Conservation (phyloP, 345 rosid species). For the Bretschneidera sinensis region DNA sequence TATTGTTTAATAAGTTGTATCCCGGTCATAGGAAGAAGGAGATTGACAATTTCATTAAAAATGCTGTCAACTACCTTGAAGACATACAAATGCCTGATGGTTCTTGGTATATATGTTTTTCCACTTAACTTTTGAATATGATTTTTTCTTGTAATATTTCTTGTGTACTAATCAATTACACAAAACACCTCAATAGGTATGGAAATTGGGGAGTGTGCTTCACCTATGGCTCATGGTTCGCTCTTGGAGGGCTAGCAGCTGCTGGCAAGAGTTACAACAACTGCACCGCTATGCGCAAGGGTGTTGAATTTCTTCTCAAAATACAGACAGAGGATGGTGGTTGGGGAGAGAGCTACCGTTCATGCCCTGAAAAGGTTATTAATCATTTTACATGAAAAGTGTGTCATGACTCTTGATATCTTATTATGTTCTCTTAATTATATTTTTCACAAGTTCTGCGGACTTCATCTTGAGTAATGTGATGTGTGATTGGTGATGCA, state of each 20-base stretch:
- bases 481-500: no score
- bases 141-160: not conserved
- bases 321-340: slow-evolving; percentile 45
- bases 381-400: no score
- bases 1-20: slow-evolving; percentile 37
- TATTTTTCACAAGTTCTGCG: no score
- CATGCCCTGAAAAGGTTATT: no score
- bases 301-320: slow-evolving; percentile 37
- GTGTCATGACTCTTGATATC: no score
- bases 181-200: no score
- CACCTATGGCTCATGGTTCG: no score
- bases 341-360: slow-evolving; percentile 70
- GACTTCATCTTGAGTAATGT: no score
- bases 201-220: no score
- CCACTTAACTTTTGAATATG: not conserved
- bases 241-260: no score
- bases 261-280: slow-evolving; percentile 38
- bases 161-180: no score
- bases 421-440: no score
- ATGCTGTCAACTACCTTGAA: slow-evolving; percentile 38
- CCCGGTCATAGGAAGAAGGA: slow-evolving; percentile 45
- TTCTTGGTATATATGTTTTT: slow-evolving; percentile 45
- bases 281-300: slow-evolving; percentile 30
- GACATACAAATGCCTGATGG: slow-evolving; percentile 45
- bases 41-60: slow-evolving; percentile 37